Evolutionary conservation across 1,139 yeast genomes (phyloP).

Genomic region (Candida smagusa): DNA sequence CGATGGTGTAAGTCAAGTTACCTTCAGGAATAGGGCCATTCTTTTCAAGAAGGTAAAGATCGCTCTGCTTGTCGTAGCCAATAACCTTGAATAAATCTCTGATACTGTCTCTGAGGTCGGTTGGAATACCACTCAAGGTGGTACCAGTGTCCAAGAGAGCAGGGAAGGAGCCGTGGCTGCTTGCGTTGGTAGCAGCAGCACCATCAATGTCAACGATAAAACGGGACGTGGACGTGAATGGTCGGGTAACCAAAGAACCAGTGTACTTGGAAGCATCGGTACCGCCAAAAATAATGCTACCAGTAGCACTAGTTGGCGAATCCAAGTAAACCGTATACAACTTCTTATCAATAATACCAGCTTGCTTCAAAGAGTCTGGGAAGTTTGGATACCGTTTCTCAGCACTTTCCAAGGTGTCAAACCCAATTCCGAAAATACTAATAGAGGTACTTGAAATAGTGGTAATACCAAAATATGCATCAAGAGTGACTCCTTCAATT

Average conservation of each 20-base stretch:
- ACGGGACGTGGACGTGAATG: slow-evolving; percentile 3
- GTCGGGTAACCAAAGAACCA: slow-evolving; percentile 12
- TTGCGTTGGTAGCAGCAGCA: slow-evolving; percentile 2
- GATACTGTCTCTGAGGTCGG: slow-evolving; percentile 30
- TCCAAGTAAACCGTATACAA: slow-evolving; percentile 20
- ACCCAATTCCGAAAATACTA: slow-evolving; percentile 20
- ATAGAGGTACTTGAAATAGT: slow-evolving; percentile 8
- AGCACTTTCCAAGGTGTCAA: slow-evolving; percentile 9
- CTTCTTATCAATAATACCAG: slow-evolving; percentile 15
- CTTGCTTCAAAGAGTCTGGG: slow-evolving; percentile 16
- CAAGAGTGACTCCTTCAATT: slow-evolving; percentile 4
- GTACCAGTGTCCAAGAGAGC: slow-evolving; percentile 71
- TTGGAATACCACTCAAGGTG: slow-evolving; percentile 54
- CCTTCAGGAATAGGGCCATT: slow-evolving; percentile 1
- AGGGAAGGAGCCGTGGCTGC: slow-evolving; percentile 14
- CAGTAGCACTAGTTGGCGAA: slow-evolving; percentile 10
- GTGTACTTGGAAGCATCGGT: slow-evolving; percentile 16
- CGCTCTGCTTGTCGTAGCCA: neutral
- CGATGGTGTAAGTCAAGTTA: slow-evolving; percentile 1
- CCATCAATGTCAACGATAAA: slow-evolving; percentile 8
- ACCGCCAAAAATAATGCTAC: slow-evolving; percentile 20
- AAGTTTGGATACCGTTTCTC: slow-evolving; percentile 15
- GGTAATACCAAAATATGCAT: slow-evolving; percentile 15
- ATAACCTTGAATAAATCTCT: slow-evolving; percentile 16
- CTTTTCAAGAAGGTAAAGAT: slow-evolving; percentile 17